Conservation (phyloP, 176 grass and related monocot species). For the Phoenix dactylifera region DNA sequence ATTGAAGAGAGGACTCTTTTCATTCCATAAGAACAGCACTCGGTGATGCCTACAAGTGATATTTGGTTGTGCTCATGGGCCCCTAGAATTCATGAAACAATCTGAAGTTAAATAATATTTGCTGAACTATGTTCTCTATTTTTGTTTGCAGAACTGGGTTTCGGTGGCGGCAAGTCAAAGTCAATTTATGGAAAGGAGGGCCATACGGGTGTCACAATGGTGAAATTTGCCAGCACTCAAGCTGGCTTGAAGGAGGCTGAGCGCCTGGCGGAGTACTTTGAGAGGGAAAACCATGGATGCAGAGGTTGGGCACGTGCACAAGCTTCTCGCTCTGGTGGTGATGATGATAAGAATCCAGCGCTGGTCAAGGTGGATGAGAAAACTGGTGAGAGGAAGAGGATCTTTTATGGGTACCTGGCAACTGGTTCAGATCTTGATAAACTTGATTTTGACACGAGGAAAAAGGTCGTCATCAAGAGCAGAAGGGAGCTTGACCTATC, state of each 20-base stretch:
- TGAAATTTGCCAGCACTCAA: slow-evolving; percentile 65
- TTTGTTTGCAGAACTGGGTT: slow-evolving; percentile 83
- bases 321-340: slow-evolving; percentile 31
- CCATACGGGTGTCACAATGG: slow-evolving; percentile 65
- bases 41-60: too few relatives aligned
- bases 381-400: slow-evolving; percentile 72
- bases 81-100: too few relatives aligned
- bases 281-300: slow-evolving; percentile 64
- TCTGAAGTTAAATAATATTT: too few relatives aligned
- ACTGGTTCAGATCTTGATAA: slow-evolving; percentile 60
- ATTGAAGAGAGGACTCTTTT: too few relatives aligned
- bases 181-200: slow-evolving; percentile 92
- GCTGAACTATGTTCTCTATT: slow-evolving; percentile 15
- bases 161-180: slow-evolving; percentile 74
- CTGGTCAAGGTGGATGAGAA: slow-evolving; percentile 58
- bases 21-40: too few relatives aligned
- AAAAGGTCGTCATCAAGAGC: slow-evolving; percentile 75
- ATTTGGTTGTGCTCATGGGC: too few relatives aligned
- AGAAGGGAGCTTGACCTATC: slow-evolving; percentile 70
- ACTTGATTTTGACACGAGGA: slow-evolving; percentile 74
- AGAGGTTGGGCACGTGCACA: slow-evolving; percentile 51
- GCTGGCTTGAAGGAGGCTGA: slow-evolving; percentile 83
- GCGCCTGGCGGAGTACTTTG: slow-evolving; percentile 55
- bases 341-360: slow-evolving; percentile 63
- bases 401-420: slow-evolving; percentile 83